Evolutionary conservation across 2,329 filamentous ascomycete genomes (phyloP).

Genomic region (Celoporthe dispersa): DNA sequence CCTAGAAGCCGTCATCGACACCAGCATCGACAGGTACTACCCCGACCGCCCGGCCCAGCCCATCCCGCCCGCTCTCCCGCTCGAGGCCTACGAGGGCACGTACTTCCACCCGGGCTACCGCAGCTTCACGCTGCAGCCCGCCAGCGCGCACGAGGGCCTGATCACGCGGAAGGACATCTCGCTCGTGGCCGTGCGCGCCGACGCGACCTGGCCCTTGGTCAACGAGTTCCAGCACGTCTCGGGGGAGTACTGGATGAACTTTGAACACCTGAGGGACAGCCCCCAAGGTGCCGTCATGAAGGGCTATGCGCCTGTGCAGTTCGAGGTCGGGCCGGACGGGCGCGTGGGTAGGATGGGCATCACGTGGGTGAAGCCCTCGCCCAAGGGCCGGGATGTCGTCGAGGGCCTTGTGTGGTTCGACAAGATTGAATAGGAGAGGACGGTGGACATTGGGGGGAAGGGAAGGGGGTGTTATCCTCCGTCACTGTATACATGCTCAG

Average conservation of each 20-base stretch:
- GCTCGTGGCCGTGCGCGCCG: conserved; percentile 36
- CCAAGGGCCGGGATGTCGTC: conserved; percentile 33
- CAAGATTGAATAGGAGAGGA: conserved; percentile 28
- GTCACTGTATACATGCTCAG: conserved; percentile 19
- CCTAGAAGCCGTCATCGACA: conserved; percentile 35
- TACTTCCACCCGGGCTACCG: conserved; percentile 51
- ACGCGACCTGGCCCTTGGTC: conserved; percentile 40
- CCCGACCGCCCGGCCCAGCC: conserved; percentile 42
- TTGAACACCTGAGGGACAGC: conserved; percentile 33
- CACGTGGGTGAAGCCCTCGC: conserved; percentile 35
- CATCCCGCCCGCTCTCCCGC: conserved; percentile 41
- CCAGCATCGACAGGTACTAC: conserved; percentile 43
- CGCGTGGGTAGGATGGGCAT: conserved; percentile 36
- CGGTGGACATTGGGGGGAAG: not conserved
- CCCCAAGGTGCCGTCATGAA: conserved; percentile 34
- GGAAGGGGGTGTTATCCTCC: not conserved
- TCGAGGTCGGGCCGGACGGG: conserved; percentile 38
- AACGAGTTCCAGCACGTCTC: conserved; percentile 43
- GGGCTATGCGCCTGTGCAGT: conserved; percentile 40
- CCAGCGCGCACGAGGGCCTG: not conserved
- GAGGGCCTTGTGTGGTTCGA: conserved; percentile 41
- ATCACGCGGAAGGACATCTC: conserved; percentile 12
- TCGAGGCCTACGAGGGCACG: conserved; percentile 45
- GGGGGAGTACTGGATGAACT: conserved; percentile 42
- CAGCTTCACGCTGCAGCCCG: conserved; percentile 38